Evolutionary conservation across 225 moss, liverwort and hornwort genomes (phyloP), one percentile per base, ranked within the genome.

Genomic region (Polytrichum commune): DNA sequence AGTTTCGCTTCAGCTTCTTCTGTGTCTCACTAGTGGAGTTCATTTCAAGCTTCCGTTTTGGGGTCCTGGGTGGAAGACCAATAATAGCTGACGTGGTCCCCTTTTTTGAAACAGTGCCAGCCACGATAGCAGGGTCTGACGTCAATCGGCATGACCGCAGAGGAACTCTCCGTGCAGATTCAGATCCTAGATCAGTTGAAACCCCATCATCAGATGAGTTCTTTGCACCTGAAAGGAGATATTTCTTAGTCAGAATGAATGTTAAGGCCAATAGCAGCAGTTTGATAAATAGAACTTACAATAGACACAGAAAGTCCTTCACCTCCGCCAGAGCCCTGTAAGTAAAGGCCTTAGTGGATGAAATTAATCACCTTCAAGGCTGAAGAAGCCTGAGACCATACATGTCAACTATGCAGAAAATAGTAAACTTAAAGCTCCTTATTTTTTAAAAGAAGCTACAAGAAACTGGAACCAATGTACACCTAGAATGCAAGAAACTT

Each of bases 21-120:
- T 66, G 57, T 68, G 68, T 77, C 19, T 89, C 86, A 19, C 76
- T 75, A 67, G 55, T 75, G 19, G 63, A 67, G 68, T 69, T 63
- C 61, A 78, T 30, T 74, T 85, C 85, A 73, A 76, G 55, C 78
- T 85, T 88, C 62, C 82, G 84, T 80, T 88, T 88, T 38, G 80
- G 82, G 24, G 80, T 82, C 55, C 82, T 75, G 27, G 82, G 84
- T 65, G 81, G 88, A 69, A 88, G 82, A 63, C 84, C 73, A 20
- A 73, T 82, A 72, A 64, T 69, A 55, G 78, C 24, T 24, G 7
- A 19, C 19, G 19, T 28, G 25, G 8, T 74, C 65, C 79, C 82
- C 27, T 75, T 72, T 68, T 76, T 82, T 27, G 62, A 65, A 75
- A 27, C 62, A 55, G 29, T 63, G 16, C 64, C 75, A 22, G 71